Base-by-base conservation (phyloP, 306 rosid species). In the Neltuma alba region DNA sequence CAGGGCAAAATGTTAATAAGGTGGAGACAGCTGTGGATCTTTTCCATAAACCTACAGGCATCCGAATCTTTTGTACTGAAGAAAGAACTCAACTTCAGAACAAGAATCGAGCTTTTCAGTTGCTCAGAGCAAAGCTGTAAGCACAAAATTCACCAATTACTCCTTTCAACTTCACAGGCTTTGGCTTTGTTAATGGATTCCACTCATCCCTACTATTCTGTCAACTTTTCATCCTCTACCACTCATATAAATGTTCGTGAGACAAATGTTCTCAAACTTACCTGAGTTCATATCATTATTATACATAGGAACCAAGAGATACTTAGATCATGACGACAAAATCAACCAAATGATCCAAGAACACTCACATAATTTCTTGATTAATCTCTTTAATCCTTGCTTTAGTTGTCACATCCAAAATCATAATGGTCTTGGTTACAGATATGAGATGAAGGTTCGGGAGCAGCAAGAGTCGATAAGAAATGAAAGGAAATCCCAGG, bases 1-100 rank as follows among this genome's bases (percentile, higher is more conserved):
- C 94, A 95, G 99, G 99, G 62, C 99, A 95, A 88, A 95, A 95
- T 88, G 99, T 95, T 31, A 95, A 95, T 86, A 95, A 95, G 90
- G 99, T 95, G 83, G 99, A 95, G 88, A 95, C 99, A 67, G 99
- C 99, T 54, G 85, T 91, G 7, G 99, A 95, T 89, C 99, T 95
- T 74, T 52, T 90, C 82, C 99, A 95, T 83, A 95, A 95, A 80
- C 99, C 99, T 54, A 89, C 99, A 14, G 99, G 98, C 78, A 95
- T 95, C 58, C 98, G 99, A 74, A 95, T 95, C 83, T 95, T 95
- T 86, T 95, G 99, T 83, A 95, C 98, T 10, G 99, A 95, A 85
- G 98, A 93, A 84, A 93, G 99, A 85, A 91, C 96, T 79, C 99
- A 95, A 78, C 88, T 90, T 83, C 88, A 80, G 88, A 95, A 95